Base-by-base conservation (phyloP, 2,329 filamentous ascomycete species). In the Calonectria hongkongensis region DNA sequence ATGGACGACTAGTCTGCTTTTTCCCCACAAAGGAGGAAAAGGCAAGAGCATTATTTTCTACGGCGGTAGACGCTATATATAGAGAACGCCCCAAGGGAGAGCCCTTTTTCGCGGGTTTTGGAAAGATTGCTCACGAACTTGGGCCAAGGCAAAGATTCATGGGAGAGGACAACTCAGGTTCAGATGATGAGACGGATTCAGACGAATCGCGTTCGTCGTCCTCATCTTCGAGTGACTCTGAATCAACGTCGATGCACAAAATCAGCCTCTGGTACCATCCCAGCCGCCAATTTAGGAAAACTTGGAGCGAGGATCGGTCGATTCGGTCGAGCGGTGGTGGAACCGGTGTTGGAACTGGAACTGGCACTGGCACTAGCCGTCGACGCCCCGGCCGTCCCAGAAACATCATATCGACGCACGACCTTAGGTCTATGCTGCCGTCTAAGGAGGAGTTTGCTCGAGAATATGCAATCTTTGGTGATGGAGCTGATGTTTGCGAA, bases 401-500 rank as follows among this genome's bases (percentile, higher is more conserved):
- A 77, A 95, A 96, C 74, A 87, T 94, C 27, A 86, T 98, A 25
- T 92, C 92, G 1, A 91, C 98, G 47, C 89, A 96, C 79, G 89
- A 95, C 74, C 82, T 97, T 30, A 89, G 91, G 12, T 86, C 90
- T 60, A 83, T 95, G 15, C 85, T 98, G n/a, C 96, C 96, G 0
- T 94, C 94, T 3, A 97, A 95, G 82, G 89, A 89, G 72, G 89
- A 92, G 68, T 89, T 98, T 73, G 97, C 95, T 2, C 87, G 91
- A 70, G 91, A 94, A 76, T 99, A 98, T 83, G 90, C 89, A 28
- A 94, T 98, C 16, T 96, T 97, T 81, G 95, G 95, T 4, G 92
- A 95, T 73, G 93, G 94, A 0, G 90, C 92, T n/a, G 90, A 93
- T 45, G 92, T 98, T 4, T 98, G 96, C 83, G 88, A 90, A 54